These are phyloP conservation scores for Boletales sp. DNA, from an alignment of 768 basidiomycete genomes.

Conservation along the genomic window DNA sequence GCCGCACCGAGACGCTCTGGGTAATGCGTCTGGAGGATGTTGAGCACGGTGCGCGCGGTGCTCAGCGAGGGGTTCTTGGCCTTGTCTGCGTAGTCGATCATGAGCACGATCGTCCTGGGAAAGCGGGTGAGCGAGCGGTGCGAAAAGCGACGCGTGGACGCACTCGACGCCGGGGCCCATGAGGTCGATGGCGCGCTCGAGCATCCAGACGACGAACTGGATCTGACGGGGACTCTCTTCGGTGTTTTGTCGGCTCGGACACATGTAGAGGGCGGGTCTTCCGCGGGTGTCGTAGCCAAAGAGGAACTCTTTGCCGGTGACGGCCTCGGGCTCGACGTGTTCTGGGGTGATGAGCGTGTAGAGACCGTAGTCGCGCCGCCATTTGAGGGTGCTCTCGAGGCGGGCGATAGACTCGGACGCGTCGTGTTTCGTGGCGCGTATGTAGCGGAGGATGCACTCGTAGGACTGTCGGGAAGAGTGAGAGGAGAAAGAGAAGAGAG, in stretches of 20 bases:
- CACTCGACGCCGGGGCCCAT: slow-evolving; percentile 84
- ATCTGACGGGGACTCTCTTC: slow-evolving; percentile 64
- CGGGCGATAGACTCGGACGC: slow-evolving; percentile 54
- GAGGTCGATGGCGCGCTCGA: slow-evolving; percentile 73
- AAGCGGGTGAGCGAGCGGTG: slow-evolving; percentile 14
- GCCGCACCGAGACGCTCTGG: slow-evolving; percentile 81
- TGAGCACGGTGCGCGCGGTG: slow-evolving; percentile 41
- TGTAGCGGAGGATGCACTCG: slow-evolving; percentile 73
- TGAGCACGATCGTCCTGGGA: slow-evolving; percentile 58
- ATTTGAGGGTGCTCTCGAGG: slow-evolving; percentile 68
- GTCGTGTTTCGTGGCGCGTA: slow-evolving; percentile 79
- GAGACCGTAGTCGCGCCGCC: slow-evolving; percentile 78
- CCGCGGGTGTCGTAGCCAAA: slow-evolving; percentile 71
- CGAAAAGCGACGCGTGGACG: slow-evolving; percentile 18
- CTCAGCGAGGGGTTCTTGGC: slow-evolving; percentile 52
- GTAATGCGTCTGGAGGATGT: slow-evolving; percentile 78
- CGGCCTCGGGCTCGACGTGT: slow-evolving; percentile 70
- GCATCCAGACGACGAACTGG: slow-evolving; percentile 68
- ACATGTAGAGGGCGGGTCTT: slow-evolving; percentile 68
- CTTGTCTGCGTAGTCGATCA: slow-evolving; percentile 76
- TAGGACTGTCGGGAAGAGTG: slow-evolving; percentile 37
- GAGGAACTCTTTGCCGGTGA: slow-evolving; percentile 78
- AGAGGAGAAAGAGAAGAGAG: background rate
- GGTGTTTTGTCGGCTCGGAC: slow-evolving; percentile 74
- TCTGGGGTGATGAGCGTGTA: slow-evolving; percentile 58